Base-by-base conservation (phyloP, 176 grass and related monocot species). In the Zea luxurians region DNA sequence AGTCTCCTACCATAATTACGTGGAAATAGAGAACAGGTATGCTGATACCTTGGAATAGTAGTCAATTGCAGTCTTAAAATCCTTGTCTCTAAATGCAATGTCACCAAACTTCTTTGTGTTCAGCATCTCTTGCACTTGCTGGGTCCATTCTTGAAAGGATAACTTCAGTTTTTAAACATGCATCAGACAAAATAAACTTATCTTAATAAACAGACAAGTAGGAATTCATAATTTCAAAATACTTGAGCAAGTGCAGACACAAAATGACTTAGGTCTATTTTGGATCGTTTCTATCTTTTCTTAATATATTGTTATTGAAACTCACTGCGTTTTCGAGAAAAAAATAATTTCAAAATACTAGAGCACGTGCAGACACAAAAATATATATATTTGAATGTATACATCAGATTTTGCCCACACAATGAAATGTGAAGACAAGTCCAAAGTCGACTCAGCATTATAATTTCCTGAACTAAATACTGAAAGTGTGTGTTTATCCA, bases 141-240 rank as follows among this genome's bases (percentile, higher is more conserved):
- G 96, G 63, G 96, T 99, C 96, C 96, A 99, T 84, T 99, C 96
- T 95, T 99, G 96, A 91, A 99, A 99, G 44, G 96, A 99, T 78
- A 99, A 86, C 96, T 99, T 90, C 70, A 78, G 71, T 66, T 78
- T 85, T 89, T 66, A 80, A 87, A 17, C 76, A 84, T 84, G 81
- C 84, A 87, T 37, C 59, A 76, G 68, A 90, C 72, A 37, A 78
- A 83, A 84, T 48, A 67, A 46, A 27, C 72, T 82, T 79, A 70
- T 78, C 48, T 86, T 89, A 81, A 83, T 83, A 75, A 71, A 17
- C 57, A 71, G 66, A 87, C 49, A 55, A 43, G 50, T n/a, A 44
- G 12, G 45, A 34, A 41, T 71, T 48, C 7, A 16, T 48, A 76
- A 86, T 61, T 61, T 81, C 4, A 46, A 41, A 80, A 81, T 15